These are phyloP conservation scores for Amanita subjunquillea DNA, from an alignment of 768 basidiomycete species.

Conservation along the genomic window DNA sequence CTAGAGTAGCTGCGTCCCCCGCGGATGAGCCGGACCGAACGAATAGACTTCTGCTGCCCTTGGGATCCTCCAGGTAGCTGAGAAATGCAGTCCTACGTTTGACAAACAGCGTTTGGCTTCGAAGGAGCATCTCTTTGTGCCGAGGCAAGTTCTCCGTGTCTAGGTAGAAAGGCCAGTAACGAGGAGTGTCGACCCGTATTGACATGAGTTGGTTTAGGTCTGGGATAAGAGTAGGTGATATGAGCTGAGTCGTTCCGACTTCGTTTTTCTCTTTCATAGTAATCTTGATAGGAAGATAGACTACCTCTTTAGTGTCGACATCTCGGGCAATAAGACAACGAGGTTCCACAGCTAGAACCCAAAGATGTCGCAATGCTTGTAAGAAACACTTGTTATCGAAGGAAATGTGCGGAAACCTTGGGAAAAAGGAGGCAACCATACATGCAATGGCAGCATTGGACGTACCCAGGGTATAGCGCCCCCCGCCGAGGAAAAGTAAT, in stretches of 20 bases:
- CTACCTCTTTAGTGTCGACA: slow-evolving; percentile 83
- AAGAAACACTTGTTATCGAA: slow-evolving; percentile 86
- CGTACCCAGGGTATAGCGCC: slow-evolving; percentile 84
- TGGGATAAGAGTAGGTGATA: slow-evolving; percentile 89
- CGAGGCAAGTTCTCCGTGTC: slow-evolving; percentile 59
- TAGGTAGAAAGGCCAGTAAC: slow-evolving; percentile 91
- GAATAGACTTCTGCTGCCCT: slow-evolving; percentile 86
- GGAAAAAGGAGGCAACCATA: slow-evolving; percentile 87
- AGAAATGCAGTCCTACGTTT: slow-evolving; percentile 89
- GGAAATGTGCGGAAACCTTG: slow-evolving; percentile 69
- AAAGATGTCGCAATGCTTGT: slow-evolving; percentile 89
- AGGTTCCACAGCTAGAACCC: slow-evolving; percentile 94
- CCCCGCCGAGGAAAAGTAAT: slow-evolving; percentile 86
- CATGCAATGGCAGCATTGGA: slow-evolving; percentile 88
- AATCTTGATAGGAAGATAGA: slow-evolving; percentile 89
- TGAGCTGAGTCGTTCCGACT: slow-evolving; percentile 63
- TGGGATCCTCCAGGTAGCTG: slow-evolving; percentile 89
- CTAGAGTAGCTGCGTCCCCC: slow-evolving; percentile 76
- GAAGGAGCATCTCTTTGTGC: slow-evolving; percentile 61
- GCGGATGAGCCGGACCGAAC: slow-evolving; percentile 79
- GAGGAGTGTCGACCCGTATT: slow-evolving; percentile 84
- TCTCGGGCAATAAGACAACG: slow-evolving; percentile 87
- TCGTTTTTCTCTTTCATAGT: slow-evolving; percentile 59
- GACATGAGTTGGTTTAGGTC: slow-evolving; percentile 75
- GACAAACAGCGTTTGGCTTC: slow-evolving; percentile 79